Conservation (phyloP, 805 yeast genomes). For the Debaryomyces maramus region DNA sequence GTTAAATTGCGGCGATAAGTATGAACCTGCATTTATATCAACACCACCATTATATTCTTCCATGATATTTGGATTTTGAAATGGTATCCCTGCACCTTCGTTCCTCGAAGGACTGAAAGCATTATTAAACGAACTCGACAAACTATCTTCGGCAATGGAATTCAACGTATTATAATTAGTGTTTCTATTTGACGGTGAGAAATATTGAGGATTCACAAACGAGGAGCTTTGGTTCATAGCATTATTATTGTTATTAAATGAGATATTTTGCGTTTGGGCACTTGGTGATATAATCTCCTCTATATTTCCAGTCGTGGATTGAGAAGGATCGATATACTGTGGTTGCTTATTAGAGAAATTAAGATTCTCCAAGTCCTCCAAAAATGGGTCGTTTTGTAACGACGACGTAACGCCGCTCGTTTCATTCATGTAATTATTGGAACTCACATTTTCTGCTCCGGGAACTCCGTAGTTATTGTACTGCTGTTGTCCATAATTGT, state of each 20-base stretch:
- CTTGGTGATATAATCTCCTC: conserved; percentile 41
- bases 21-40: conserved; percentile 28
- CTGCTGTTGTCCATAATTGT: neutral
- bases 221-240: conserved; percentile 7
- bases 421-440: conserved; percentile 17
- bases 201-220: conserved; percentile 39
- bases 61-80: conserved; percentile 11
- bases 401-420: conserved; percentile 16
- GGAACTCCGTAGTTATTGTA: neutral
- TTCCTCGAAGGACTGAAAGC: conserved; percentile 36
- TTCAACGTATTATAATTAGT: conserved; percentile 26
- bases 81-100: conserved; percentile 32
- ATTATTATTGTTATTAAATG: conserved; percentile 6
- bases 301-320: conserved; percentile 24
- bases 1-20: conserved; percentile 35
- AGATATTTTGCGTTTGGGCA: conserved; percentile 1
- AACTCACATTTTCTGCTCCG: neutral
- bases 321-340: conserved; percentile 16
- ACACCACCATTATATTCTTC: conserved; percentile 11
- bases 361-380: conserved; percentile 30
- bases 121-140: conserved; percentile 14
- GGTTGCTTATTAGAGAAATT: conserved; percentile 10
- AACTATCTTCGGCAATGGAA: conserved; percentile 33
- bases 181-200: conserved; percentile 36
- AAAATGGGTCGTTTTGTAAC: conserved; percentile 28